Conservation (phyloP, 345 rosid species). For the Euphorbia tirucalli region DNA sequence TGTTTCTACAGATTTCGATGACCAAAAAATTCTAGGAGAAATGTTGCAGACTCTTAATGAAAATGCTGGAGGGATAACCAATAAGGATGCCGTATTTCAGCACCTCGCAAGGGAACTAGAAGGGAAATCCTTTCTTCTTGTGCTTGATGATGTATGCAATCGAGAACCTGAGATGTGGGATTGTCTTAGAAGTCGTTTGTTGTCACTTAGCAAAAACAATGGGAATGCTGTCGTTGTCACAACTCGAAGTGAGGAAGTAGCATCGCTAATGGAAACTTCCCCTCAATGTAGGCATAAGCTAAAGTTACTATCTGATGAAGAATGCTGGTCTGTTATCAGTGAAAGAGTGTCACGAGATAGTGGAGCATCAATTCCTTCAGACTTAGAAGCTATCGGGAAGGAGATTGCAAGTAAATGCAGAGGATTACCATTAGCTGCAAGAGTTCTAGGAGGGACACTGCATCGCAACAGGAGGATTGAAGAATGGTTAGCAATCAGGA, state of each 20-base stretch:
- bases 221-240: constrained; percentile 17
- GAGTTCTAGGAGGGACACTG: constrained; percentile 5
- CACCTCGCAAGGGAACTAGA: too few relatives aligned
- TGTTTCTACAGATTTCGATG: constrained; percentile 13
- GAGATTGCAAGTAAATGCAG: constrained; percentile 19
- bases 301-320: background rate
- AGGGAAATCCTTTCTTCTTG: too few relatives aligned
- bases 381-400: constrained; percentile 19
- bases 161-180: constrained; percentile 1
- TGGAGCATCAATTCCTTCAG: background rate
- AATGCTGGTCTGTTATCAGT: constrained; percentile 22
- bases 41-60: constrained; percentile 6
- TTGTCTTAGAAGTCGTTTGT: constrained; percentile 12
- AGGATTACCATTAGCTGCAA: constrained; percentile 21
- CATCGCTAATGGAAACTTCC: constrained; percentile 13
- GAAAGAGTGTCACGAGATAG: background rate
- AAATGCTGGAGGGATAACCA: background rate
- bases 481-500: constrained; percentile 15
- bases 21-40: constrained; percentile 2
- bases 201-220: background rate
- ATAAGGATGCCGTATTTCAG: too few relatives aligned
- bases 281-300: background rate
- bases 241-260: constrained; percentile 21
- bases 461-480: background rate
- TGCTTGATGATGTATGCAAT: constrained; percentile 30